Conservation (phyloP, 257 asterid genomes). For the Vinca minor region DNA sequence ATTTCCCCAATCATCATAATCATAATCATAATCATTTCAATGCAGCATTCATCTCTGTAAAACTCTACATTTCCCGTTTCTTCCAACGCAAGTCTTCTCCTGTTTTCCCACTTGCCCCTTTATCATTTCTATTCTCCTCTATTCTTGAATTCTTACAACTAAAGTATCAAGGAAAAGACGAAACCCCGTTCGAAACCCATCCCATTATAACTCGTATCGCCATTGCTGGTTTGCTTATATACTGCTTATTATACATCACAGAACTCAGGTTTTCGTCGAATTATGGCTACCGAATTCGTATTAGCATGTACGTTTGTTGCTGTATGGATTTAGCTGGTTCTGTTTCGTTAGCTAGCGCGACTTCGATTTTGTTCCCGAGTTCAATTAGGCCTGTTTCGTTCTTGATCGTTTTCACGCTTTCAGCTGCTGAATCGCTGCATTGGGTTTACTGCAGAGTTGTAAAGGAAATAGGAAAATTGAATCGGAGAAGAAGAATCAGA, state of each 20-base stretch:
- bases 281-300: background rate
- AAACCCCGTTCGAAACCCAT: background rate
- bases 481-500: background rate
- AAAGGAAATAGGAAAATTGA: background rate
- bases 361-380: background rate
- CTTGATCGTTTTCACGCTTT: background rate
- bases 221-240: background rate
- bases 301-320: background rate
- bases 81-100: background rate
- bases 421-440: background rate
- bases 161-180: slow-evolving; percentile 3
- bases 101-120: background rate
- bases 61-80: background rate
- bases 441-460: background rate
- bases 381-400: background rate
- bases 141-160: slow-evolving; percentile 3
- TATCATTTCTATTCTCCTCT: background rate
- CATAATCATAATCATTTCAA: background rate
- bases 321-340: background rate
- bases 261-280: background rate
- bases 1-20: background rate
- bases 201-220: background rate
- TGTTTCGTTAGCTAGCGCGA: background rate
- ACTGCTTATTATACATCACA: background rate
- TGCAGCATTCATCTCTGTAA: background rate